A percentile compares a stretch with the other conserved stretches of the same genome.
phyloP scores from a whole-genome alignment of 768 basidiomycete genomes.

The Neoboletus subvelutipes region DNA sequence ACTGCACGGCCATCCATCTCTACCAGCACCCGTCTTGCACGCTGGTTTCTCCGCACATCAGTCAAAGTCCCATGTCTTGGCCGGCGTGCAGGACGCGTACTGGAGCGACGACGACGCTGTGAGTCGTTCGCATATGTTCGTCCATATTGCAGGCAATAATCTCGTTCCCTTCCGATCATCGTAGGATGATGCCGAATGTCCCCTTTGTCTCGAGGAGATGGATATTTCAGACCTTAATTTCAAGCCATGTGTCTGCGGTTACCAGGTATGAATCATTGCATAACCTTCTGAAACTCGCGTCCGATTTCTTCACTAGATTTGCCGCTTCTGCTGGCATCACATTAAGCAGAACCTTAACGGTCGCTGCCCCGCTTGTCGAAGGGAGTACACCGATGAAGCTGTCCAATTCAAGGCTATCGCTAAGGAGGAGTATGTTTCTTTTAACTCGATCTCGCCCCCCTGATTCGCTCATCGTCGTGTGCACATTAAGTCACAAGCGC shows the following conservation, averaged over 20 bases:
- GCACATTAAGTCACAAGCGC: constrained; percentile 75
- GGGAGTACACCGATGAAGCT: constrained; percentile 88
- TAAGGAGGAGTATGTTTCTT: constrained; percentile 83
- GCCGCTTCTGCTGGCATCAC: constrained; percentile 99
- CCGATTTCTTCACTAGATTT: constrained; percentile 62
- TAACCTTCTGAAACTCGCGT: constrained; percentile 17
- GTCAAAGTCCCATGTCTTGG: constrained; percentile 82
- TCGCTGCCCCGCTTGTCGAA: constrained; percentile 93
- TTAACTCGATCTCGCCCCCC: not conserved
- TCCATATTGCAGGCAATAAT: constrained; percentile 13
- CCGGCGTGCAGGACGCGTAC: constrained; percentile 94
- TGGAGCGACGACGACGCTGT: constrained; percentile 93
- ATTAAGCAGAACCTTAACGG: constrained; percentile 95
- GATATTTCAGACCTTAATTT: constrained; percentile 99
- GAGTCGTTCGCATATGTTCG: constrained; percentile 26
- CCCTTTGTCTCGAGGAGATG: constrained; percentile 98
- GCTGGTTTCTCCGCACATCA: constrained; percentile 69
- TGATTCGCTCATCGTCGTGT: constrained; percentile 18
- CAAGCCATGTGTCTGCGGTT: constrained; percentile 98
- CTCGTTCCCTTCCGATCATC: constrained; percentile 20
- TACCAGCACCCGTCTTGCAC: constrained; percentile 74
- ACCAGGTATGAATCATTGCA: constrained; percentile 63
- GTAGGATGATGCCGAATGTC: constrained; percentile 97
- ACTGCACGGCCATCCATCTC: constrained; percentile 58
- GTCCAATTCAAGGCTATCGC: constrained; percentile 95